phyloP scores from a whole-genome alignment of 441 rosid genomes.

The Adansonia gregorii region DNA sequence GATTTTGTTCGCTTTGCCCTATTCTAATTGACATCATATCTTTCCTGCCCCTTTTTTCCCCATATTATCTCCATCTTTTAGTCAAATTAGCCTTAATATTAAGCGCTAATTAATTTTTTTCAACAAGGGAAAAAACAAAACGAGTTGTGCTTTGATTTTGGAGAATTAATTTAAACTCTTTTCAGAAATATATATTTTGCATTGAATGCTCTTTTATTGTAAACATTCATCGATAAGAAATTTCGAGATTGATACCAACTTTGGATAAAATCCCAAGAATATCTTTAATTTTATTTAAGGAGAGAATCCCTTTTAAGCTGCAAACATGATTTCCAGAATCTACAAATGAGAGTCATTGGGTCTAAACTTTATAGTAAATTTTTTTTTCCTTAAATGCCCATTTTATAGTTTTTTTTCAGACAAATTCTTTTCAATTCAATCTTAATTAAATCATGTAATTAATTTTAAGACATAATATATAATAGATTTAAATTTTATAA shows the following conservation, averaged over 20 bases:
- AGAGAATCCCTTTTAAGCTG: conserved; percentile 33
- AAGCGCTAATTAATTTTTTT: not conserved
- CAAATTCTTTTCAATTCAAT: not conserved
- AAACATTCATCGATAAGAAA: no score
- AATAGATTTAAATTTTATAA: no score
- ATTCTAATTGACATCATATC: conserved; percentile 23
- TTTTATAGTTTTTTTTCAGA: not conserved
- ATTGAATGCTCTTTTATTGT: no score
- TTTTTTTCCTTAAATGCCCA: not conserved
- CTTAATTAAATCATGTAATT: no score
- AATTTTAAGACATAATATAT: no score
- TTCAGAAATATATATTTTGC: conserved; percentile 6
- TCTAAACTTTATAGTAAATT: not conserved
- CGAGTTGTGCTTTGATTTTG: not conserved
- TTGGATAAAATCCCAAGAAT: not conserved
- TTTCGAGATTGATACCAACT: conserved; percentile 4
- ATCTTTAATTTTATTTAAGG: conserved; percentile 4
- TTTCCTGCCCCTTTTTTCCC: not conserved
- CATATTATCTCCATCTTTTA: conserved; percentile 28
- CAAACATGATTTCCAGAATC: conserved; percentile 50
- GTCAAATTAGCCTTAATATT: not conserved
- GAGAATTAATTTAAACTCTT: not conserved
- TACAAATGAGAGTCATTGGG: conserved; percentile 29
- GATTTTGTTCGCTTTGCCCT: conserved; percentile 37
- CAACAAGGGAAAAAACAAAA: not conserved